Base-by-base conservation (phyloP, 1,284 basidiomycete genomes). In the Malassezia japonica region DNA sequence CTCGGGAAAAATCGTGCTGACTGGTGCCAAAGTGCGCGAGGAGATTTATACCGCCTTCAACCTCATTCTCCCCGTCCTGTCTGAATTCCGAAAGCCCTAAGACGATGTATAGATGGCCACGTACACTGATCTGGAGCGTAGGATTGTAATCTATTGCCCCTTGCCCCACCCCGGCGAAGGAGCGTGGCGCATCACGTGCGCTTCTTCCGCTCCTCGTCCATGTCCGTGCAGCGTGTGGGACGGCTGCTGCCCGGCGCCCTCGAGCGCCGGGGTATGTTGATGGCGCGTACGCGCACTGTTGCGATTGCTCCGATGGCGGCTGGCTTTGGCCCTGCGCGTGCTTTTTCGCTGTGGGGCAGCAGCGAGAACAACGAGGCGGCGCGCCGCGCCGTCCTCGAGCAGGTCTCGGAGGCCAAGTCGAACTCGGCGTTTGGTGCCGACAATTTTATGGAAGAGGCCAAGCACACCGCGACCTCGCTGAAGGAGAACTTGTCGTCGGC, bases 1-100 rank as follows among this genome's bases (percentile, higher is more conserved):
- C 10, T 96, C 90, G 16, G 94, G 94, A 54, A 99, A 98, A 79
- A 96, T 98, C 65, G 92, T 98, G 55, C 78, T 99, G 69, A 98
- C 94, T 15, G 92, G 94, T 74, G 94, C 92, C 38, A 99, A 99
- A 83, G 86, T 95, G 75, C 81, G 94, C 76, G 91, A 96, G 77
- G 94, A 99, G 80, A 98, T 98, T 64, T 98, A 98, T 75, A 89
- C 87, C 51, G 94, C 94, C 33, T 99, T 98, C 82, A 95, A 95
- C 78, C 88, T 89, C 57, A 99, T 99, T 62, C 95, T 96, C 51
- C 76, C 76, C 16, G 75, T 76, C n/a, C 54, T 76, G 57, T 68
- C 72, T 54, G 75, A 76, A 57, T 76, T 73, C 72, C 67, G 70
- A 48, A 68, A 68, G 49, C 66, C 66, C 24, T 68, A 51, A 65